Evolutionary conservation across 2,329 filamentous ascomycete species (phyloP).

Genomic region (Beauveria scarabaeidicola): DNA sequence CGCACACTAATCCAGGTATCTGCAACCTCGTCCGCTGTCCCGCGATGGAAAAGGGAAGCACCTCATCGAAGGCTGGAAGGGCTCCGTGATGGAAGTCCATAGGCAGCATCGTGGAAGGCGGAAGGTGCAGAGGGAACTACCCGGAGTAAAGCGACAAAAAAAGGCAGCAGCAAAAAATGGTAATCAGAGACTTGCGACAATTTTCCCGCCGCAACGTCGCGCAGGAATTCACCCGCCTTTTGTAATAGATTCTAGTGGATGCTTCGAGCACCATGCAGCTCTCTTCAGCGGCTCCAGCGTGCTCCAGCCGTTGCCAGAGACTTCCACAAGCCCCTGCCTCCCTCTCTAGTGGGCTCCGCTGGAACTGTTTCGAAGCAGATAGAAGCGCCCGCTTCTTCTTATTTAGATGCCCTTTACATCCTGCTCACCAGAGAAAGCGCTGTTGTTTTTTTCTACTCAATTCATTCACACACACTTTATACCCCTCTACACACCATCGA

Average conservation of each 20-base stretch:
- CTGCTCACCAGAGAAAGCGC: slow-evolving; percentile 12
- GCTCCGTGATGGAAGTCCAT: neutral
- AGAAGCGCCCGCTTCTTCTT: slow-evolving; percentile 31
- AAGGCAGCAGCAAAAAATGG: neutral
- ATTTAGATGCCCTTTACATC: slow-evolving; percentile 28
- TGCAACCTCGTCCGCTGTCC: slow-evolving; percentile 14
- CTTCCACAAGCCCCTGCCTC: slow-evolving; percentile 28
- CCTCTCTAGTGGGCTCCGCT: slow-evolving; percentile 29
- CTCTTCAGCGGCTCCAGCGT: slow-evolving; percentile 8
- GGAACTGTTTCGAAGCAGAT: slow-evolving; percentile 36
- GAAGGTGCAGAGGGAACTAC: neutral
- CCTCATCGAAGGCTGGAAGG: slow-evolving; percentile 1
- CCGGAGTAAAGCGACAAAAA: neutral
- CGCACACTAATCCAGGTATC: slow-evolving; percentile 11
- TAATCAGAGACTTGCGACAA: neutral
- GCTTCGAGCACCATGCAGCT: neutral
- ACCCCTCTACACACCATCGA: slow-evolving; percentile 7
- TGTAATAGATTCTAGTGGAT: neutral
- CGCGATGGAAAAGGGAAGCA: slow-evolving; percentile 7
- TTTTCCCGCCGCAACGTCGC: neutral
- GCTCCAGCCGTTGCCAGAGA: slow-evolving; percentile 22
- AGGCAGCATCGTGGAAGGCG: neutral
- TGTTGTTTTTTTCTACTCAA: slow-evolving; percentile 17
- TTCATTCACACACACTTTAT: slow-evolving; percentile 16
- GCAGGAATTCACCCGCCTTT: slow-evolving; percentile 1